Evolutionary conservation across 371 early-diverging fungal species (phyloP).

Genomic region (Amoeboaphelidium occidentale): DNA sequence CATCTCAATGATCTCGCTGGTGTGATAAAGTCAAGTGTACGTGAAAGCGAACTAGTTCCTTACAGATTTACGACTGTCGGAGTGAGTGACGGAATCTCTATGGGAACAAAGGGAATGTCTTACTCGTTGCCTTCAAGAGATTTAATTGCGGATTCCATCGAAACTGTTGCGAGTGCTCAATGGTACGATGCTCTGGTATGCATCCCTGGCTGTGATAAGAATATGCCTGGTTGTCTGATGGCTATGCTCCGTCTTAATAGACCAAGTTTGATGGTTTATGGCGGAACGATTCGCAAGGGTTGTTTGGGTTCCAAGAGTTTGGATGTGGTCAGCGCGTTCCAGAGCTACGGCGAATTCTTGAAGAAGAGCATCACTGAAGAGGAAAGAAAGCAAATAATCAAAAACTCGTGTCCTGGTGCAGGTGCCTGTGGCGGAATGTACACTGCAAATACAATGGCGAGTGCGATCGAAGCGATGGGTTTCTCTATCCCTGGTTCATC

Average conservation of each 20-base stretch:
- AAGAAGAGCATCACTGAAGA: slow-evolving; percentile 64
- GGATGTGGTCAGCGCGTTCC: slow-evolving; percentile 88
- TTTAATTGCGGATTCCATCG: slow-evolving; percentile 92
- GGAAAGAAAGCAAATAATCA: slow-evolving; percentile 56
- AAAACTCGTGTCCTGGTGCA: slow-evolving; percentile 78
- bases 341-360: slow-evolving; percentile 74
- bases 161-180: slow-evolving; percentile 81
- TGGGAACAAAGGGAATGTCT: slow-evolving; percentile 86
- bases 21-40: slow-evolving; percentile 72
- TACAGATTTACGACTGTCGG: slow-evolving; percentile 91
- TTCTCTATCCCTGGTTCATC: slow-evolving; percentile 83
- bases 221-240: slow-evolving; percentile 92
- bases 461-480: slow-evolving; percentile 86
- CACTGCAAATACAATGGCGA: slow-evolving; percentile 93
- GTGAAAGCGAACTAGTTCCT: slow-evolving; percentile 62
- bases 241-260: slow-evolving; percentile 86
- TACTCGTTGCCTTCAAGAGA: slow-evolving; percentile 88
- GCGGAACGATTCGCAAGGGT: slow-evolving; percentile 42
- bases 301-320: slow-evolving; percentile 13
- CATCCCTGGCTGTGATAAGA: slow-evolving; percentile 86
- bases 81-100: slow-evolving; percentile 87
- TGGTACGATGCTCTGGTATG: slow-evolving; percentile 93
- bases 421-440: slow-evolving; percentile 45
- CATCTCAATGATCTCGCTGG: slow-evolving; percentile 68
- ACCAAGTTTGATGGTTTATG: slow-evolving; percentile 82